A percentile compares a stretch with the other conserved stretches of the same genome.
These are phyloP conservation scores for Populus deltoides DNA, from an alignment of 345 rosid species.

Conservation along the genomic window DNA sequence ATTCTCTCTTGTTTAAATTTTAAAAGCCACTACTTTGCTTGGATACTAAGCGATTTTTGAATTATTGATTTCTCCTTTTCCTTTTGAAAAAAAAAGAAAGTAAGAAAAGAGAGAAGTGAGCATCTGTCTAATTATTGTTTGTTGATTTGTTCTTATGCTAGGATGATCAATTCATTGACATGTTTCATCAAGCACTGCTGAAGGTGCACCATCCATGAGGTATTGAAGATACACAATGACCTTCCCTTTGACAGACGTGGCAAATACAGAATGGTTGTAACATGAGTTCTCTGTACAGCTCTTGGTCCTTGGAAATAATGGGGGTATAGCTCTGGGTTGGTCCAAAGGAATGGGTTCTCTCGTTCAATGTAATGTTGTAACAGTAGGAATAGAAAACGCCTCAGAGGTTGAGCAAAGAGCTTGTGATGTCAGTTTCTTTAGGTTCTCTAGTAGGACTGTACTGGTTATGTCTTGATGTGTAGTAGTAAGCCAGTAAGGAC, in stretches of 20 bases:
- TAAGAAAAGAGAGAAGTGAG: background rate
- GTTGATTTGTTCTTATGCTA: slow-evolving; percentile 21
- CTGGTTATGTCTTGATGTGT: slow-evolving; percentile 2
- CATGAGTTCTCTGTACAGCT: slow-evolving; percentile 32
- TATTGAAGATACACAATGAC: background rate
- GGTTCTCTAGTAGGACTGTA: slow-evolving; percentile 5
- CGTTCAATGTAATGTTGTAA: slow-evolving; percentile 5
- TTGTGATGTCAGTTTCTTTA: background rate
- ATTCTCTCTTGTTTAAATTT: background rate
- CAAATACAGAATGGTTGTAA: slow-evolving; percentile 19
- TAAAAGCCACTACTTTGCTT: background rate
- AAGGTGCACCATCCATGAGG: slow-evolving; percentile 50
- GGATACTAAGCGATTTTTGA: background rate
- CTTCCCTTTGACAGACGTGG: slow-evolving; percentile 11
- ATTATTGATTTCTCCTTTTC: background rate
- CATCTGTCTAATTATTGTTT: background rate
- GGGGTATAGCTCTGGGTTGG: background rate
- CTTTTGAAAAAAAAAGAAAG: background rate
- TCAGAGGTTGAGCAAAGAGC: background rate
- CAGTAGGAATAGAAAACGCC: slow-evolving; percentile 7
- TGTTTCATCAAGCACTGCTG: slow-evolving; percentile 55
- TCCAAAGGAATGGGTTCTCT: background rate
- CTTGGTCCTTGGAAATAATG: slow-evolving; percentile 12
- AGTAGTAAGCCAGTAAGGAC: background rate
- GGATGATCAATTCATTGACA: slow-evolving; percentile 66